Percentiles rank a stretch among this genome's conserved stretches.
These are phyloP conservation scores for Ophiosphaerella narmari DNA, from an alignment of 2,329 filamentous ascomycete species.

Conservation along the genomic window DNA sequence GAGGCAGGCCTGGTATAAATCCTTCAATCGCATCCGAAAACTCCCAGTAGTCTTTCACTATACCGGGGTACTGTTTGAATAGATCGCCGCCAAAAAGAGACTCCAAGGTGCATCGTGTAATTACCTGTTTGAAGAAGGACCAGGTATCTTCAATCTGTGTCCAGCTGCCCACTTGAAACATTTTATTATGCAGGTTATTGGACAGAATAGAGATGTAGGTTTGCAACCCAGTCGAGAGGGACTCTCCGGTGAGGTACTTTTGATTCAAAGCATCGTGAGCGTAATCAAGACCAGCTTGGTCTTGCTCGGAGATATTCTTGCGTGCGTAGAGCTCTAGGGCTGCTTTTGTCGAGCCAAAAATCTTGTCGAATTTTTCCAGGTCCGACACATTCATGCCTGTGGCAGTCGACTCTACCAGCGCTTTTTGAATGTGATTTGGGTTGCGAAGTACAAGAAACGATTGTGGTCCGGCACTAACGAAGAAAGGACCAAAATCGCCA, in stretches of 20 bases:
- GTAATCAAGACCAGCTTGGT: slow-evolving; percentile 2
- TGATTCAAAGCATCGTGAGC: slow-evolving; percentile 9
- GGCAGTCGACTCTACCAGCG: slow-evolving; percentile 16
- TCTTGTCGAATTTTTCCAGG: slow-evolving; percentile 15
- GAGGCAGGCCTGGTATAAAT: slow-evolving; percentile 23
- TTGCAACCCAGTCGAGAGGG: slow-evolving; percentile 14
- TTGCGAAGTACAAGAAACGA: slow-evolving; percentile 29
- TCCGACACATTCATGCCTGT: slow-evolving; percentile 1
- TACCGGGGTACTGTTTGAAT: slow-evolving; percentile 29
- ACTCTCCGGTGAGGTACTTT: slow-evolving; percentile 20
- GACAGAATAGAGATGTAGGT: slow-evolving; percentile 26
- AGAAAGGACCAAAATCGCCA: slow-evolving; percentile 27
- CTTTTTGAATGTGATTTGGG: slow-evolving; percentile 23
- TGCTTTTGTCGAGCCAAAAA: slow-evolving; percentile 16
- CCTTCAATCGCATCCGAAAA: slow-evolving; percentile 27
- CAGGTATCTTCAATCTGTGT: slow-evolving; percentile 38
- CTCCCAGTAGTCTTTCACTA: slow-evolving; percentile 33
- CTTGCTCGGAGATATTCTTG: background rate
- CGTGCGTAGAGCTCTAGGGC: slow-evolving; percentile 7
- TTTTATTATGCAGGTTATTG: slow-evolving; percentile 32
- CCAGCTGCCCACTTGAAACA: slow-evolving; percentile 35
- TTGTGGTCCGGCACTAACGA: slow-evolving; percentile 21
- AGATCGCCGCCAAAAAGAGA: slow-evolving; percentile 31
- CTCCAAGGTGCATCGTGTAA: slow-evolving; percentile 29
- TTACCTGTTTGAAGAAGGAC: slow-evolving; percentile 35